These are phyloP conservation scores for Saccharomycopsis hybrid DNA, from an alignment of 1,139 yeast species.

Conservation along the genomic window DNA sequence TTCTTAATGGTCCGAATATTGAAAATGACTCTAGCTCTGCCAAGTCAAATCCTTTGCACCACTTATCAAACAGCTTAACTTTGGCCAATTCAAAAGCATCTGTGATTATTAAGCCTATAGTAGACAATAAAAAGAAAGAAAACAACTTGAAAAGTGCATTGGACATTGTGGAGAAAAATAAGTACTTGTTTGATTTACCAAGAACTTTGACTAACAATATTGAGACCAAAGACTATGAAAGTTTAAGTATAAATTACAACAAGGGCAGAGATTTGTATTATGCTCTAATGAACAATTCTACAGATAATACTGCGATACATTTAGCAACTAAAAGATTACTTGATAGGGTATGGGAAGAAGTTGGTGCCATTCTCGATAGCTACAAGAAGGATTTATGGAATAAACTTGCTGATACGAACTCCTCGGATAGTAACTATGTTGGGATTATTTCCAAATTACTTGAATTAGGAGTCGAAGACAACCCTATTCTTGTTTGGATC, in stretches of 20 bases:
- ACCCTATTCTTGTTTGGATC: constrained; percentile 62
- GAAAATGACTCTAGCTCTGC: constrained; percentile 19
- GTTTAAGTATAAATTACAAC: constrained; percentile 63
- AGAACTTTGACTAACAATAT: constrained; percentile 48
- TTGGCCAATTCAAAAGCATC: constrained; percentile 51
- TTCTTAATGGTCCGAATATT: constrained; percentile 28
- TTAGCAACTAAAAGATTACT: constrained; percentile 28
- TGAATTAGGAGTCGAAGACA: constrained; percentile 53
- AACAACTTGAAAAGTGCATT: constrained; percentile 53
- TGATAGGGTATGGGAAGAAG: constrained; percentile 59
- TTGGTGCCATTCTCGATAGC: constrained; percentile 54
- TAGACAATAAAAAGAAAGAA: constrained; percentile 57
- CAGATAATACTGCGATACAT: constrained; percentile 25
- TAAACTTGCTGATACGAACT: constrained; percentile 37
- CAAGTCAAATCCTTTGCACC: constrained; percentile 13
- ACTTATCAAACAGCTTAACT: constrained; percentile 34
- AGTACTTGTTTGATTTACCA: constrained; percentile 68
- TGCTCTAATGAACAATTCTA: constrained; percentile 22
- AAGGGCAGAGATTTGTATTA: constrained; percentile 40
- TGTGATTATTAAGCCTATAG: constrained; percentile 67
- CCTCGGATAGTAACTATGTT: constrained; percentile 40
- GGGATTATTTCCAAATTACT: constrained; percentile 51
- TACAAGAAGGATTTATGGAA: constrained; percentile 63
- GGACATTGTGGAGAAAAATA: constrained; percentile 55
- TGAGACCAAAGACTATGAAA: constrained; percentile 58